Evolutionary conservation across 208 protist species (phyloP), one percentile per base, ranked within the genome.

Genomic region (Acanthamoeba culbertsoni): DNA sequence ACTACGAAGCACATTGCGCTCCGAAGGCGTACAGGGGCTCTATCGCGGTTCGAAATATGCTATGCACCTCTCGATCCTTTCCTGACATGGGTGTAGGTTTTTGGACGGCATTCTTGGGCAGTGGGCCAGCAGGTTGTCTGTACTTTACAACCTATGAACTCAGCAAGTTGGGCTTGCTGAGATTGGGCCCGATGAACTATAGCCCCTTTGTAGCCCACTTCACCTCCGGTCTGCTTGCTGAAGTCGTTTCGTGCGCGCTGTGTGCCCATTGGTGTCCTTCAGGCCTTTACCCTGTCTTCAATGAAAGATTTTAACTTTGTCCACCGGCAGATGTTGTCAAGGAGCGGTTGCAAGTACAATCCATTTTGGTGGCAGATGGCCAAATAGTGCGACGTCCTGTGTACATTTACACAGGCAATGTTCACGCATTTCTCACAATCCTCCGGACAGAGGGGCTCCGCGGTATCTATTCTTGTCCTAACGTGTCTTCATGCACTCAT

Each of bases 141-240:
- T 92, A 92, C 86, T 77, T 92, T 31, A 92, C 86, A n/a, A 59
- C 86, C 51, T 92, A 92, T 37, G 86, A 92, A 33, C 55, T 92
- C 10, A 31, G 35, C 57, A 92, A 92, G 42, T 33, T 7, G 12
- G 33, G 26, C 6, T 40, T 92, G 6, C 23, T 45, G 6, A n/a
- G 55, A 16, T 3, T 53, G 5, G 77, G 26, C 14, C 33, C 45
- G 53, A 7, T 68, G 2, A 16, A 10, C 10, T 33, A 68, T 8
- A 68, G 59, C 59, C 59, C 59, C 1, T 71, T 62, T 33, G 4
- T 65, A 2, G 46, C 40, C 5, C 86, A 92, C 86, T 92, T 71
- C n/a, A 16, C 40, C 28, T 92, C 89, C 35, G 89, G 89, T 65
- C 46, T 93, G 31, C n/a, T 84, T 7, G 89, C 89, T 28, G 89